These are phyloP conservation scores for Herpotrichia juniperi DNA, from an alignment of 2,329 filamentous ascomycete genomes.

Conservation along the genomic window DNA sequence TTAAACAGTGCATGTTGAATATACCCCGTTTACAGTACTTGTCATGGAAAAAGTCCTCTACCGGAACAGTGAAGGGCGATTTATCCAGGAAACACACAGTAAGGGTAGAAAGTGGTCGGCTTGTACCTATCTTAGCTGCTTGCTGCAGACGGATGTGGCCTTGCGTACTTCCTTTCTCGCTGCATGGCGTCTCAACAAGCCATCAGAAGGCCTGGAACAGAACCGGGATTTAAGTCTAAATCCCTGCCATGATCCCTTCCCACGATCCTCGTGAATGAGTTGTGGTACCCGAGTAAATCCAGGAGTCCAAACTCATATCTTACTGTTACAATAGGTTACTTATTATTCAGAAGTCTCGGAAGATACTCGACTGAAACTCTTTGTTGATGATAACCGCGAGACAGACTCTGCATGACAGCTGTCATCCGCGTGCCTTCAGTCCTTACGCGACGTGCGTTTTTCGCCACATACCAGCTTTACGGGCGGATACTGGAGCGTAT, in stretches of 20 bases:
- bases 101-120: neutral
- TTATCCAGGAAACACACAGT: neutral
- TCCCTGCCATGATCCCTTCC: slow-evolving; percentile 4
- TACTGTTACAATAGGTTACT: neutral
- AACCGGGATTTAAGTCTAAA: slow-evolving; percentile 6
- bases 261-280: neutral
- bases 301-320: neutral
- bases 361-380: neutral
- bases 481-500: slow-evolving; percentile 4
- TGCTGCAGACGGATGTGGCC: too few species aligned
- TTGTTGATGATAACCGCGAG: slow-evolving; percentile 3
- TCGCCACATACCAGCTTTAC: slow-evolving; percentile 17
- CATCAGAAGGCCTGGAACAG: slow-evolving; percentile 17
- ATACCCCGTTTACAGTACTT: neutral
- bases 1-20: neutral
- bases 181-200: slow-evolving; percentile 5
- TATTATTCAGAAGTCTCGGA: neutral
- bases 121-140: neutral
- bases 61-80: neutral
- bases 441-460: neutral
- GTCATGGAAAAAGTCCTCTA: too few species aligned
- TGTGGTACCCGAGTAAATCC: slow-evolving; percentile 4
- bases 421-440: slow-evolving; percentile 21
- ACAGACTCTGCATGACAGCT: slow-evolving; percentile 17
- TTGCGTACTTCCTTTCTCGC: slow-evolving; percentile 10